These are phyloP conservation scores for Xylariaceae sp. DNA, from an alignment of 2,329 filamentous ascomycete genomes.

Conservation along the genomic window DNA sequence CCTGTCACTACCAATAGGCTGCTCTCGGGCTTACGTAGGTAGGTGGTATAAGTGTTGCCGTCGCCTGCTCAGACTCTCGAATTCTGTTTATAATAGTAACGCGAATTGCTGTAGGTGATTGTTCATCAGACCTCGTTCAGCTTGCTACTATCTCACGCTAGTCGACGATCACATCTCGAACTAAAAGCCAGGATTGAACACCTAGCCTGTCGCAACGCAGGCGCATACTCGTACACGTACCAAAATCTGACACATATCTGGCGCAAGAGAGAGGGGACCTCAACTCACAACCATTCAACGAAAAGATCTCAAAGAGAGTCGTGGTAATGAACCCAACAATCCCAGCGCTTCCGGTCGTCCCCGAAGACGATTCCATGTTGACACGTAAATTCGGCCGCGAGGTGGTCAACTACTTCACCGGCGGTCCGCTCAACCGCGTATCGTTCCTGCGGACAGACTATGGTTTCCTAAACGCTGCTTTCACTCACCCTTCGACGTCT, in stretches of 20 bases:
- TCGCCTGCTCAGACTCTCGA: background rate
- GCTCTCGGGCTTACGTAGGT: too few species aligned
- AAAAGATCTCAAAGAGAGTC: background rate
- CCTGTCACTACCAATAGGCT: too few species aligned
- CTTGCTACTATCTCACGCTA: background rate
- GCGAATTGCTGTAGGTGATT: background rate
- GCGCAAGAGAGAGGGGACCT: background rate
- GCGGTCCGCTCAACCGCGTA: conserved; percentile 70
- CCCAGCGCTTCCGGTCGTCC: conserved; percentile 42
- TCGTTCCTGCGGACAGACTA: conserved; percentile 70
- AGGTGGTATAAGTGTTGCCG: background rate
- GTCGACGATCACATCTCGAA: background rate
- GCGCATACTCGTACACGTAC: background rate
- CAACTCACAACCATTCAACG: background rate
- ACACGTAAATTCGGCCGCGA: conserved; percentile 73
- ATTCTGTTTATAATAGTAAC: background rate
- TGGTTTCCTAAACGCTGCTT: conserved; percentile 62
- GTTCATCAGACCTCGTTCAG: background rate
- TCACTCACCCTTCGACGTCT: conserved; percentile 57
- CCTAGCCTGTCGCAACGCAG: background rate
- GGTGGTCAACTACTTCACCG: conserved; percentile 78
- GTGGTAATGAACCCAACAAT: conserved; percentile 31
- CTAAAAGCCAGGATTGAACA: background rate
- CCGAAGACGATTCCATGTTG: conserved; percentile 59
- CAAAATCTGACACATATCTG: background rate